phyloP scores from a whole-genome alignment of 331 rosid species.

The Phaseolus coccineus region DNA sequence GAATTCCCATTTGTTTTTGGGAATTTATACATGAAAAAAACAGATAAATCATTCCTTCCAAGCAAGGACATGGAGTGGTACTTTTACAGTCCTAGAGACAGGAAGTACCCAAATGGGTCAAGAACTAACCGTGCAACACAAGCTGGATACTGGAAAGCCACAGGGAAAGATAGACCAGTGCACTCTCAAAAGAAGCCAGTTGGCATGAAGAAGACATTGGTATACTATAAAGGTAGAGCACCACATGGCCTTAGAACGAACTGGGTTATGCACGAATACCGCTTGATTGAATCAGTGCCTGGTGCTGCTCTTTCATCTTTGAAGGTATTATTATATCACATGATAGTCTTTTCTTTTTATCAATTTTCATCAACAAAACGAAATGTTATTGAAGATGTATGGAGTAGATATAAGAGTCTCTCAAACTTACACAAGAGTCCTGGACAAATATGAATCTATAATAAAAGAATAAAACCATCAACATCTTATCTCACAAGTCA shows the following conservation, averaged over 20 bases:
- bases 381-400: neutral
- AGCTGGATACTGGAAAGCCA: constrained; percentile 98
- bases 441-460: neutral
- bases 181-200: constrained; percentile 67
- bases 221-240: constrained; percentile 92
- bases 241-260: constrained; percentile 96
- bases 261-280: constrained; percentile 99
- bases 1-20: neutral
- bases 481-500: neutral
- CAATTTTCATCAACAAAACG: neutral
- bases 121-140: constrained; percentile 92
- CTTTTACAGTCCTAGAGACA: constrained; percentile 89
- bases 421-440: neutral
- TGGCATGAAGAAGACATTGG: constrained; percentile 98
- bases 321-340: constrained; percentile 58
- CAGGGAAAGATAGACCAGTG: constrained; percentile 89
- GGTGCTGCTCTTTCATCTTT: constrained; percentile 61
- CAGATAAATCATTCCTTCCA: constrained; percentile 86
- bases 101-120: constrained; percentile 97
- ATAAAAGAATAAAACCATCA: neutral
- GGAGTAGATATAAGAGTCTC: neutral
- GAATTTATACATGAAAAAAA: neutral
- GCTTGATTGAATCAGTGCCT: constrained; percentile 62
- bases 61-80: constrained; percentile 99
- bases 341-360: neutral